Evolutionary conservation across 108 stramenopile species (phyloP).

Genomic region (Aurantiochytrium sp.): DNA sequence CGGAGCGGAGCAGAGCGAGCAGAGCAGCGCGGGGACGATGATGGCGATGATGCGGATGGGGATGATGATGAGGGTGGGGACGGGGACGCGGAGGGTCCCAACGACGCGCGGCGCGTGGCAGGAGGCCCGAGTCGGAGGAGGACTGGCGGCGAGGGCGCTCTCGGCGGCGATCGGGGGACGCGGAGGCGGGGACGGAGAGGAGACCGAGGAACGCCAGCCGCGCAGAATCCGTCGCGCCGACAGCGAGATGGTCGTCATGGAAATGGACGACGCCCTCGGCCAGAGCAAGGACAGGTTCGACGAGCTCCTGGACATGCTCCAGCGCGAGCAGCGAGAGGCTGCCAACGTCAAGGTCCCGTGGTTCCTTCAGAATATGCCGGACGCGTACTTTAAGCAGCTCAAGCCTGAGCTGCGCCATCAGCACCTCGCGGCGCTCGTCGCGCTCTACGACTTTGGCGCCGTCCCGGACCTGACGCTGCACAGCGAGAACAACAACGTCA

Average conservation of each 20-base stretch:
- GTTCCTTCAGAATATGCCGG: slow-evolving; percentile 90
- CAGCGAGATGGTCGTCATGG: slow-evolving; percentile 17
- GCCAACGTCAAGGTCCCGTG: slow-evolving; percentile 69
- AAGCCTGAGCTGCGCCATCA: slow-evolving; percentile 80
- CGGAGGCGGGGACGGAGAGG: background rate
- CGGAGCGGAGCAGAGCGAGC: too few species aligned
- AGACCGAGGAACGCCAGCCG: background rate
- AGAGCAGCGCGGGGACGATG: too few species aligned
- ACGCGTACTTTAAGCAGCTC: slow-evolving; percentile 77
- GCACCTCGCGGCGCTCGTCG: slow-evolving; percentile 89
- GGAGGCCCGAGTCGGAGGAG: too few species aligned
- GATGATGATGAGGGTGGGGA: too few species aligned
- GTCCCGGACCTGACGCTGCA: slow-evolving; percentile 37
- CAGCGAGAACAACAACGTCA: slow-evolving; percentile 26
- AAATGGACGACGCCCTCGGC: background rate
- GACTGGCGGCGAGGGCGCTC: background rate
- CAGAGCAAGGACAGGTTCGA: background rate
- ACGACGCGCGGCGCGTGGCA: too few species aligned
- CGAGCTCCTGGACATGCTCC: slow-evolving; percentile 17
- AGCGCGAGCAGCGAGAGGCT: slow-evolving; percentile 24
- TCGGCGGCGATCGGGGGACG: background rate
- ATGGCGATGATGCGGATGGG: too few species aligned
- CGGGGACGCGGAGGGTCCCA: too few species aligned
- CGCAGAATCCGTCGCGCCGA: background rate
- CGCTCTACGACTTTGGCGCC: slow-evolving; percentile 72